phyloP scores from a whole-genome alignment of 306 rosid genomes.

The Sophora flavescens region DNA sequence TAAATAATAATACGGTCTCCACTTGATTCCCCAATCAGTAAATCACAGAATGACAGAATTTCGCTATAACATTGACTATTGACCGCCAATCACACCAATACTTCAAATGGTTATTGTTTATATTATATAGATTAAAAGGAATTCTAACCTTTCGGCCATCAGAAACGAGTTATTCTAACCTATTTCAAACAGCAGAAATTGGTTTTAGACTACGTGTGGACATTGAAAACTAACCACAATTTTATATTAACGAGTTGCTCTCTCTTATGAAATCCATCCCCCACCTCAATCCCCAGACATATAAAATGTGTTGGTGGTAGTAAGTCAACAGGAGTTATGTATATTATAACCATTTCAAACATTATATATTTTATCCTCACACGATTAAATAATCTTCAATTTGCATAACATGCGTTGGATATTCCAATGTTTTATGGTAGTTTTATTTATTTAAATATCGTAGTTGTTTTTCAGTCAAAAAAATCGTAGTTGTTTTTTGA shows the following conservation, averaged over 20 bases:
- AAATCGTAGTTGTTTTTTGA: constrained; percentile 23
- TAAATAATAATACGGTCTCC: neutral
- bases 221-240: neutral
- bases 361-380: constrained; percentile 20
- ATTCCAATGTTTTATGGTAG: constrained; percentile 12
- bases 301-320: constrained; percentile 5
- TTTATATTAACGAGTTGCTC: constrained; percentile 23
- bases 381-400: constrained; percentile 38
- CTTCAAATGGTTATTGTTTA: constrained; percentile 1
- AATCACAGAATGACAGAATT: neutral
- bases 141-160: neutral
- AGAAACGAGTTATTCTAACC: neutral
- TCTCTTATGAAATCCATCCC: neutral
- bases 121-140: neutral
- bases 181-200: neutral
- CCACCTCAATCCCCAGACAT: neutral
- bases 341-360: constrained; percentile 42
- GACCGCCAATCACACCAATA: neutral
- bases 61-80: constrained; percentile 16
- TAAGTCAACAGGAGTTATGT: constrained; percentile 36
- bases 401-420: constrained; percentile 49
- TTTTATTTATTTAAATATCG: neutral
- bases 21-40: constrained; percentile 1
- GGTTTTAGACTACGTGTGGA: neutral
- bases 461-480: neutral